These are phyloP conservation scores for Nakazawaea molendinolei DNA, from an alignment of 805 yeast species.

Conservation along the genomic window DNA sequence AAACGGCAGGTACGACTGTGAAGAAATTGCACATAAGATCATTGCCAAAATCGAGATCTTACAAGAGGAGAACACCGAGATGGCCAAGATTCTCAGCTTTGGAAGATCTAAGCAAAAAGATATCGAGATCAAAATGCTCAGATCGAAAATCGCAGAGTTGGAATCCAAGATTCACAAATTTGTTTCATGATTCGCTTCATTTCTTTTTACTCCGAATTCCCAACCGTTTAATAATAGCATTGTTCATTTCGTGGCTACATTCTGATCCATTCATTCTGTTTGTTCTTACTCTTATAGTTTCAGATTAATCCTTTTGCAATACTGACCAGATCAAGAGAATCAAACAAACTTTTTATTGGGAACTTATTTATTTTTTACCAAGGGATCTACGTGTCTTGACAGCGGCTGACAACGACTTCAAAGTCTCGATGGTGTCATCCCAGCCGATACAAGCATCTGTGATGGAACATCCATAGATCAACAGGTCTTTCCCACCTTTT, in stretches of 20 bases:
- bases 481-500: constrained; percentile 62
- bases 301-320: too few species aligned
- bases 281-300: too few species aligned
- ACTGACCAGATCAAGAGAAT: too few species aligned
- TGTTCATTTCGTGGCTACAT: too few species aligned
- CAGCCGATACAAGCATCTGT: constrained; percentile 97
- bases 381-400: constrained; percentile 68
- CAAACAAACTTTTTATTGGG: too few species aligned
- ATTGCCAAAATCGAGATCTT: constrained; percentile 53
- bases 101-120: constrained; percentile 71
- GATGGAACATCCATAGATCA: constrained; percentile 89
- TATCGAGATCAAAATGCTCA: constrained; percentile 58
- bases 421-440: constrained; percentile 73
- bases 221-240: too few species aligned
- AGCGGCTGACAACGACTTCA: constrained; percentile 68
- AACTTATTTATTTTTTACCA: constrained; percentile 12
- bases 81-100: constrained; percentile 64
- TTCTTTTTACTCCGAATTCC: too few species aligned
- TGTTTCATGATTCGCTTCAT: background rate
- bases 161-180: constrained; percentile 14
- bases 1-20: constrained; percentile 62
- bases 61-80: constrained; percentile 61
- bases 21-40: constrained; percentile 70
- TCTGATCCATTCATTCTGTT: too few species aligned
- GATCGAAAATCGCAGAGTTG: constrained; percentile 42